Conservation (phyloP, 2,329 filamentous ascomycete species). For the Claviceps pazoutovae region DNA sequence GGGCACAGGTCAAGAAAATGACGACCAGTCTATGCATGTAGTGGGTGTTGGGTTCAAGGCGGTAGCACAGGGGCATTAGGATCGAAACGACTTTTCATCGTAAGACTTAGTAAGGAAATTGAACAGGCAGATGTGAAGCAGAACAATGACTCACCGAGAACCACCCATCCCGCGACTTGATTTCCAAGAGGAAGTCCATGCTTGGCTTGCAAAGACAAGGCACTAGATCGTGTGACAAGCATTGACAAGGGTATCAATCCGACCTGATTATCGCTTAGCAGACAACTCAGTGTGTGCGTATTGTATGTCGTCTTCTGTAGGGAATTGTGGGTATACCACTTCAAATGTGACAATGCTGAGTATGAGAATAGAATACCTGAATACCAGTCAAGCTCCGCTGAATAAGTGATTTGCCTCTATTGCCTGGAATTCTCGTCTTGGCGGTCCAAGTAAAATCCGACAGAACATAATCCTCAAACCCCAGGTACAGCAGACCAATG, state of each 20-base stretch:
- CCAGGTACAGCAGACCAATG: conserved; percentile 63
- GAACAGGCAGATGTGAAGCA: neutral
- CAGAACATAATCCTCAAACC: conserved; percentile 55
- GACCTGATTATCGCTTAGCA: conserved; percentile 27
- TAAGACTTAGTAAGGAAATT: neutral
- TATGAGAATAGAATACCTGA: conserved; percentile 34
- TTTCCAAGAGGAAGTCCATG: conserved; percentile 76
- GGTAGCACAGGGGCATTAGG: conserved; percentile 67
- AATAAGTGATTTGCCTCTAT: conserved; percentile 23
- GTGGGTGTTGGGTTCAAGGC: conserved; percentile 65
- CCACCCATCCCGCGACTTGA: conserved; percentile 71
- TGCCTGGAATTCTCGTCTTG: conserved; percentile 9
- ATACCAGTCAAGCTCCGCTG: conserved; percentile 49
- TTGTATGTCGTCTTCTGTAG: neutral
- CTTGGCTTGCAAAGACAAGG: conserved; percentile 73
- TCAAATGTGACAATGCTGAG: neutral
- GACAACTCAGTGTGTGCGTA: neutral
- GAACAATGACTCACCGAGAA: conserved; percentile 43
- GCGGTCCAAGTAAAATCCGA: conserved; percentile 20
- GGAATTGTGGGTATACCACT: conserved; percentile 5
- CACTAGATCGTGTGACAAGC: conserved; percentile 74
- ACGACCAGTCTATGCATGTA: conserved; percentile 82
- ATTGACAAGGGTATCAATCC: conserved; percentile 72
- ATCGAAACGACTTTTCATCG: conserved; percentile 51
- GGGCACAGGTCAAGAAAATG: conserved; percentile 84